Base-by-base conservation (phyloP, 1,284 basidiomycete species). In the Rhizoctonia solani region DNA sequence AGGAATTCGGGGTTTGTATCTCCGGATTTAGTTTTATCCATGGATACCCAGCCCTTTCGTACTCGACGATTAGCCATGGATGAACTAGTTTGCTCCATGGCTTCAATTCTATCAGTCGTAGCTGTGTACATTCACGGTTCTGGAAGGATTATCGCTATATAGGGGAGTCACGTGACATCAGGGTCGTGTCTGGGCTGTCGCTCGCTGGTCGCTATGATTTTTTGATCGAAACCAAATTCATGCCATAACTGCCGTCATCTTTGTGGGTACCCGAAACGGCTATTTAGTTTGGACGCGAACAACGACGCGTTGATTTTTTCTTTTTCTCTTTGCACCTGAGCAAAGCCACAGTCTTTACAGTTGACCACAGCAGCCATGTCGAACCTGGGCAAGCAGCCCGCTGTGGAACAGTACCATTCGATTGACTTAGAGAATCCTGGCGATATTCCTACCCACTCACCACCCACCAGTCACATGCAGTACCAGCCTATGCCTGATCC, bases 351-450 rank as follows among this genome's bases (percentile, higher is more conserved):
- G 55, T 58, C 42, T 44, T 47, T 58, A 58, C 41, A 14, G n/a
- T 21, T n/a, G n/a, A n/a, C 30, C 16, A 39, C 4, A 5, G 9
- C 25, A 9, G n/a, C 41, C 3, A 61, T 61, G 58, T 61, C 58
- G 44, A 44, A 50, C 41, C 58, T 50, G 46, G 41, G 44, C 42
- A 21, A 16, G 9, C 41, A 61, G 5, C 23, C 42, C 4, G 41
- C 25, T n/a, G 32, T 39, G 16, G 55, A 67, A 37, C 29, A 50
- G 23, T 69, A 69, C 34, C 68, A 69, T 53, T 69, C 68, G 19
- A 69, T 69, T 5, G 68, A 69, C 42, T 42, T 69, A 29, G 53
- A 66, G 21, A 44, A 66, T 23, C 53, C 66, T 25, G 55, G 56
- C 32, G 61, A 66, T 29, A 54, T 58, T 41, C 34, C 50, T n/a